Base-by-base conservation (phyloP, 2,329 filamentous ascomycete species). In the Penicillium sp. region DNA sequence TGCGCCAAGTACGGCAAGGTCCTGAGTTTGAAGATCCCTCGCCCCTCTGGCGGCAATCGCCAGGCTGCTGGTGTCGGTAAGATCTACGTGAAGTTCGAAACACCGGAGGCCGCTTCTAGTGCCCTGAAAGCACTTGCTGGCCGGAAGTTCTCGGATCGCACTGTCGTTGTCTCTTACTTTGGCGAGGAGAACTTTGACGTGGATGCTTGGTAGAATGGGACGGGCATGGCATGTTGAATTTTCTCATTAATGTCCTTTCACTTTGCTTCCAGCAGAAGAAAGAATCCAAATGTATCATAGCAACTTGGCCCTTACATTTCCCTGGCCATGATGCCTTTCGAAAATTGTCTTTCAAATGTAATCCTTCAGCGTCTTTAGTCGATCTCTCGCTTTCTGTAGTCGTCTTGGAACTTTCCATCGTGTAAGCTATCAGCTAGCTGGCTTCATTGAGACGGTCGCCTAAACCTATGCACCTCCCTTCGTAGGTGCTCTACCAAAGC, bases 131-230 rank as follows among this genome's bases (percentile, higher is more conserved):
- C 92, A n/a, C 82, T 99, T 69, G 95, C 96, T 33, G 95, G 95
- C 51, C 86, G 96, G 66, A 97, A 98, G 76, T 99, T 99, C 75
- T 91, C 93, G 0, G 92, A 98, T 79, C 87, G 96, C 70, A 99
- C 95, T 3, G 96, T 99, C 30, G 93, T 99, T 13, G 93, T 92
- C 2, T 98, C 95, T 4, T 97, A 95, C 79, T 99, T 97, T 77
- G 91, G 93, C 25, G 96, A 93, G 88, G 94, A 98, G 79, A 97
- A 96, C 75, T 98, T 97, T 70, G 94, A 98, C 72, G 66, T 67
- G 22, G 68, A 70, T 49, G 68, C 68, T 25, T 70, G 68, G 68
- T 70, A 59, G 64, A 57, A 25, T 25, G 5, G 10, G 30, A 26
- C 48, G 14, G 19, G 10, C n/a, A n/a, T 55, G 51, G 45, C 10